phyloP scores from a whole-genome alignment of 257 asterid species.

The Gardenia jasminoides region DNA sequence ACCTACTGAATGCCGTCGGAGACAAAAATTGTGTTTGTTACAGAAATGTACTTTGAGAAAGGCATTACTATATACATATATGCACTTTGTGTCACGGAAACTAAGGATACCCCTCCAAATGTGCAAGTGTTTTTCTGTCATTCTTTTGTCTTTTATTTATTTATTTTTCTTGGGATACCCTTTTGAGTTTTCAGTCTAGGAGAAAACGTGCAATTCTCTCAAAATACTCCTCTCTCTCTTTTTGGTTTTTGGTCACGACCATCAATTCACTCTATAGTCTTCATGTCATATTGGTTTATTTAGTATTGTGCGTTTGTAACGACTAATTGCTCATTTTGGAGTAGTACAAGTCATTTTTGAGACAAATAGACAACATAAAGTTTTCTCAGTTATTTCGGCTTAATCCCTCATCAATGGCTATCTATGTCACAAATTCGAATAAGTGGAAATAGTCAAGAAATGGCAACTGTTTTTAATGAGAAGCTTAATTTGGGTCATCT shows the following conservation, averaged over 20 bases:
- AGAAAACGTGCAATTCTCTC: neutral
- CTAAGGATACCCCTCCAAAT: neutral
- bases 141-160: neutral
- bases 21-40: neutral
- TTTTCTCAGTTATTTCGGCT: neutral
- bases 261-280: neutral
- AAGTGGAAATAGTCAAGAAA: neutral
- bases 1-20: neutral
- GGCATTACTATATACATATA: too few species aligned
- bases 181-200: neutral
- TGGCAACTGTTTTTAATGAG: neutral
- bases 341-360: neutral
- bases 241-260: neutral
- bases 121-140: neutral
- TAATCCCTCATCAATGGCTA: neutral
- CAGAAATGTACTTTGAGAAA: too few species aligned
- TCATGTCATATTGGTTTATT: neutral
- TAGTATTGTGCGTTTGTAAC: neutral
- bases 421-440: neutral
- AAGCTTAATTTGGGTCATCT: constrained; percentile 2
- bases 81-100: neutral
- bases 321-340: too few species aligned
- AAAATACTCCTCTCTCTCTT: neutral
- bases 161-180: neutral
- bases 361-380: too few species aligned